Conservation (phyloP, 2,329 filamentous ascomycete species). For the Diaporthe sp. region DNA sequence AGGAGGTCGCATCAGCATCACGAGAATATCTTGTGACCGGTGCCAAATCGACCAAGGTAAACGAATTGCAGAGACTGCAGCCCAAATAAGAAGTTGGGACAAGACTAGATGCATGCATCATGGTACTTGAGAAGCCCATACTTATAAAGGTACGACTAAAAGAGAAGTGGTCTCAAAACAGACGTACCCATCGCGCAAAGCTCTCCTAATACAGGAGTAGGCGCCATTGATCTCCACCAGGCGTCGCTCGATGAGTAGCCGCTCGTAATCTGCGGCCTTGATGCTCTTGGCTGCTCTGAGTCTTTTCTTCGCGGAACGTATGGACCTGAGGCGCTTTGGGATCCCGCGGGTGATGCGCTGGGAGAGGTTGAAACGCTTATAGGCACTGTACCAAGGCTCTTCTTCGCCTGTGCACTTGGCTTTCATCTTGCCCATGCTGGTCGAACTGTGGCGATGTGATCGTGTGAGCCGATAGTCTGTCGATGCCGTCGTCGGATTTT, state of each 20-base stretch:
- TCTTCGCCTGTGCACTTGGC: not conserved
- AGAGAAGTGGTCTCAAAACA: too few relatives aligned
- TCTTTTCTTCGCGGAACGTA: not conserved
- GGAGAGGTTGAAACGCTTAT: not conserved
- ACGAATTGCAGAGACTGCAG: not conserved
- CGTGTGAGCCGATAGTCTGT: not conserved
- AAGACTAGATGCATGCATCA: not conserved
- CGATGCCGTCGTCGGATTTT: not conserved
- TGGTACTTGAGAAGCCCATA: too few relatives aligned
- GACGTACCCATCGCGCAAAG: not conserved
- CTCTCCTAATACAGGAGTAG: too few relatives aligned
- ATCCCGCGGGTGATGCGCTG: not conserved
- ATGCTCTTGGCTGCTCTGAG: not conserved
- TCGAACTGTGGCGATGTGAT: not conserved
- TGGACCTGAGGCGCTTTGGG: not conserved
- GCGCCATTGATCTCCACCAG: not conserved
- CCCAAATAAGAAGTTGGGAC: not conserved
- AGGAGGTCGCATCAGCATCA: not conserved
- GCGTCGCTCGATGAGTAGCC: not conserved
- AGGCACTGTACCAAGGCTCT: not conserved
- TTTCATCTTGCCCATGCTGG: not conserved
- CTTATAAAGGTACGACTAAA: too few relatives aligned
- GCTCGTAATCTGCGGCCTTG: not conserved
- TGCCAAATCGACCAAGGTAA: not conserved
- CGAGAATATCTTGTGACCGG: too few relatives aligned